Base-by-base conservation (phyloP, 768 basidiomycete species). In the Tephrocybe sp. region DNA sequence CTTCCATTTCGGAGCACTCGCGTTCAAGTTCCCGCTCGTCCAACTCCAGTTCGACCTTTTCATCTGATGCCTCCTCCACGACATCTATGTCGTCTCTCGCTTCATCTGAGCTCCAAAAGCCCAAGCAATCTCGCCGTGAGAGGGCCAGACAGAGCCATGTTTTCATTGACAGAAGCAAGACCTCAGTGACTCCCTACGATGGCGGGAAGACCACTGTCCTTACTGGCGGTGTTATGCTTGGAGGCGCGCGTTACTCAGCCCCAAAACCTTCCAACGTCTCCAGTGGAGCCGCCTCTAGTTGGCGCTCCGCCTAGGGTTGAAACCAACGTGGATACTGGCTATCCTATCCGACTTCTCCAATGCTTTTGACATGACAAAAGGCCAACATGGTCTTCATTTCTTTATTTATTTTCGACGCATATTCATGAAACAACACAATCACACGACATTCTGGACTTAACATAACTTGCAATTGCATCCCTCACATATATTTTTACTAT, bases 141-240 rank as follows among this genome's bases (percentile, higher is more conserved):
- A 78, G 77, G 42, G 79, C 80, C 8, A 77, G 84, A 54, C 84
- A 85, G 64, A 78, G 79, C 19, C 82, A 81, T 54, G 86, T 91
- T 57, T 89, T 78, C 62, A 67, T 92, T 47, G 89, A 92, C 66
- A 79, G 75, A 18, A 69, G 83, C 61, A 91, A 84, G 75, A 89
- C 69, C 46, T 86, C 87, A 37, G 86, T 91, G 54, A 91, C 89
- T 39, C 86, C 87, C 60, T 92, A 92, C 59, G 89, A 92, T 57
- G 89, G 88, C 48, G 89, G 89, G 55, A 90, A 89, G 78, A 92
- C 89, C 45, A 90, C 89, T 24, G 89, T 91, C 42, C 80, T 92
- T 58, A 90, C 89, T 2, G 89, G 89, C 49, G 89, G 89, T 55
- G 89, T 91, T 57, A 92, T 92, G 89, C 86, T 92, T 53, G 89